A percentile compares a stretch with the other conserved stretches of the same genome.
phyloP scores from a whole-genome alignment of 257 asterid species.

The Solanum etuberosum region DNA sequence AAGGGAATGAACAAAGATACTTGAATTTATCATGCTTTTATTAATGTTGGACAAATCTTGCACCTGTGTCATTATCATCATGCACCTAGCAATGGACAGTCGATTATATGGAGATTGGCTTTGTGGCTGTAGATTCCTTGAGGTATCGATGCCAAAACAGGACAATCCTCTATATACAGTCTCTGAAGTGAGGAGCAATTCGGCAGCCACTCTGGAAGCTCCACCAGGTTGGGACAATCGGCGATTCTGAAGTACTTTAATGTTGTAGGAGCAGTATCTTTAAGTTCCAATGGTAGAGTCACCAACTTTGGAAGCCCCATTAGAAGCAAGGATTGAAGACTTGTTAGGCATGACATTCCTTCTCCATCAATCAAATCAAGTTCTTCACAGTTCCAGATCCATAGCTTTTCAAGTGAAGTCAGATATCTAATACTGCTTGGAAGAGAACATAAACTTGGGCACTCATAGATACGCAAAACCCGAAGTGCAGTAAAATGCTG shows the following conservation, averaged over 20 bases:
- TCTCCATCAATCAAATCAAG: constrained; percentile 22
- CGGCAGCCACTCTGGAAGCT: constrained; percentile 26
- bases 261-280: constrained; percentile 11
- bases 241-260: constrained; percentile 31
- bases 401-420: constrained; percentile 35
- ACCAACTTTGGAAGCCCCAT: constrained; percentile 44
- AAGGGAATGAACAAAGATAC: not conserved
- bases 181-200: constrained; percentile 24
- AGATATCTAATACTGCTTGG: constrained; percentile 21
- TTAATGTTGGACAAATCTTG: not conserved
- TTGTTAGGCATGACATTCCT: constrained; percentile 22
- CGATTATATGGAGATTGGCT: constrained; percentile 25
- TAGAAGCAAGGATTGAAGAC: constrained; percentile 35
- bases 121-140: constrained; percentile 1
- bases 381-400: constrained; percentile 53
- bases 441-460: constrained; percentile 30
- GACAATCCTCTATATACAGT: constrained; percentile 38
- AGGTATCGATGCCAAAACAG: constrained; percentile 18
- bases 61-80: not conserved
- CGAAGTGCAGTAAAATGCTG: constrained; percentile 23
- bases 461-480: constrained; percentile 33
- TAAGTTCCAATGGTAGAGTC: constrained; percentile 25
- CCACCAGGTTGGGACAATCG: constrained; percentile 15
- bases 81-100: constrained; percentile 21
- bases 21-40: not conserved